Evolutionary conservation across 305 asterid species (phyloP).

Genomic region (Euphrasia arctica): DNA sequence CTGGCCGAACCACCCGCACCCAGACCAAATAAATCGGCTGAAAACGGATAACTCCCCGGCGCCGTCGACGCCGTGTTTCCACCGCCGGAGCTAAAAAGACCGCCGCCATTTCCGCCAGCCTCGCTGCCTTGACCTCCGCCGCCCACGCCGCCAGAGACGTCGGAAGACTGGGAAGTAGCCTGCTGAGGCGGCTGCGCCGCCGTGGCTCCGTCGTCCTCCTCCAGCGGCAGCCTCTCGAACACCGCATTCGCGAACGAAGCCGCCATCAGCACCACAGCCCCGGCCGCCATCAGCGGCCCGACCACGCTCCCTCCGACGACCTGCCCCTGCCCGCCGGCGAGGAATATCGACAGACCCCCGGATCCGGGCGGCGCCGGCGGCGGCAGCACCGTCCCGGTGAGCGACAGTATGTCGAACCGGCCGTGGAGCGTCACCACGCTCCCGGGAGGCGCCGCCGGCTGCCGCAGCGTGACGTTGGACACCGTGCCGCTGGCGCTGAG

Average conservation of each 20-base stretch:
- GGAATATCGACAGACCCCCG: constrained; percentile 54
- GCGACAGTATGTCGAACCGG: constrained; percentile 56
- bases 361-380: constrained; percentile 78
- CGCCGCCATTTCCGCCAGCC: constrained; percentile 23
- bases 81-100: constrained; percentile 24
- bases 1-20: constrained; percentile 34
- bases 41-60: constrained; percentile 39
- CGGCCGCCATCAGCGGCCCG: constrained; percentile 65
- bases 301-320: constrained; percentile 72
- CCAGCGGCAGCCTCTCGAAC: constrained; percentile 65
- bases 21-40: constrained; percentile 57
- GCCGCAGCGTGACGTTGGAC: constrained; percentile 50
- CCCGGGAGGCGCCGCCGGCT: constrained; percentile 40
- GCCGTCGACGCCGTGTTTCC: constrained; percentile 21
- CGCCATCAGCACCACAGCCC: constrained; percentile 66
- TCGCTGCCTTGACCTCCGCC: constrained; percentile 29
- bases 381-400: constrained; percentile 69
- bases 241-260: constrained; percentile 82
- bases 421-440: constrained; percentile 62
- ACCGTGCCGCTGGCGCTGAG: constrained; percentile 74
- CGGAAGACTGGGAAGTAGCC: constrained; percentile 61
- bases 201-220: constrained; percentile 41
- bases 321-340: constrained; percentile 73
- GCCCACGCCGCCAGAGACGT: constrained; percentile 45
- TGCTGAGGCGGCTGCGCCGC: constrained; percentile 39